A percentile compares a stretch with the other conserved stretches of the same genome.
phyloP scores from a whole-genome alignment of 75 land plant species.

The Gnetum montanum region DNA sequence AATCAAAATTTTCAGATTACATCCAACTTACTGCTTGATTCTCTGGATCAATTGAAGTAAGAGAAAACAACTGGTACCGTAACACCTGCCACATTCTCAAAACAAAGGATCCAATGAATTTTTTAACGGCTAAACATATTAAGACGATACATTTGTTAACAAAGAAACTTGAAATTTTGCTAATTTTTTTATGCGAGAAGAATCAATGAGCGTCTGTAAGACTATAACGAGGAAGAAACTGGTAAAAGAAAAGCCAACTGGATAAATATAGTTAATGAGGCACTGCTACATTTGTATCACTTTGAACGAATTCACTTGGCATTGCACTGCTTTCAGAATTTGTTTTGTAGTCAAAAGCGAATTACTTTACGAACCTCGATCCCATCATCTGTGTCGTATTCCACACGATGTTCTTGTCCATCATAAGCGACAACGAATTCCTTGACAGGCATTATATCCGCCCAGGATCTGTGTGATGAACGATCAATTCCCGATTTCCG shows the following conservation, averaged over 20 bases:
- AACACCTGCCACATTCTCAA: conserved; percentile 30
- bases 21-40: conserved; percentile 28
- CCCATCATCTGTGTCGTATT: conserved; percentile 52
- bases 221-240: too few species aligned
- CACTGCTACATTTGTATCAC: too few species aligned
- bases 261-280: too few species aligned
- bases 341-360: not conserved
- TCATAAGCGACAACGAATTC: conserved; percentile 30
- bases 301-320: too few species aligned
- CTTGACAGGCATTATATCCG: conserved; percentile 37
- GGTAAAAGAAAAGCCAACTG: too few species aligned
- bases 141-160: not conserved
- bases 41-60: conserved; percentile 50
- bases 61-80: conserved; percentile 58
- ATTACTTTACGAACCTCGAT: conserved; percentile 28
- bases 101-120: too few species aligned
- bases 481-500: too few species aligned
- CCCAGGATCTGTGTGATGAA: too few species aligned
- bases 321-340: not conserved
- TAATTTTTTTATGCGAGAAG: too few species aligned
- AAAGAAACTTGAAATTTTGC: not conserved
- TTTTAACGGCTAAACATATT: not conserved
- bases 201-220: too few species aligned
- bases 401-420: conserved; percentile 31
- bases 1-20: not conserved